Conservation (phyloP, 106 monocot genomes). For the Acorus gramineus region DNA sequence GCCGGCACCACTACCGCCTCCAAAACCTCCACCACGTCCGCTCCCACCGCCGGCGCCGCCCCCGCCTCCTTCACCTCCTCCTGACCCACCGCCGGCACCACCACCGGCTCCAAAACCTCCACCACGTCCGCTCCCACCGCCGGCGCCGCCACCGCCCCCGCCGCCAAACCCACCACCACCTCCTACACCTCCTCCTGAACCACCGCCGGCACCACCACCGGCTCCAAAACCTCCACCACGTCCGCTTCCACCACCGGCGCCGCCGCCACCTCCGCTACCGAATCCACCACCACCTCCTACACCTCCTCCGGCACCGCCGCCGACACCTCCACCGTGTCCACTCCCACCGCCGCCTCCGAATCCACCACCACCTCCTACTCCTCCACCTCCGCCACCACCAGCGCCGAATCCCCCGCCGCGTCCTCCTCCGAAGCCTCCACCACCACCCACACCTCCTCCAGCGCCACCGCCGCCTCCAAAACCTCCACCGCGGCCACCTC, state of each 20-base stretch:
- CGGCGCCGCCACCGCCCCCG: neutral
- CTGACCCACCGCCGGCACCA: neutral
- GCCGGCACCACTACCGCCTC: neutral
- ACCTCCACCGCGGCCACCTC: neutral
- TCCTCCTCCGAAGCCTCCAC: neutral
- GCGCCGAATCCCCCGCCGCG: neutral
- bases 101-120: neutral
- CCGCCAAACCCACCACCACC: neutral
- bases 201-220: conserved; percentile 7
- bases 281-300: conserved; percentile 3
- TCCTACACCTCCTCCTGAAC: neutral
- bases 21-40: conserved; percentile 3
- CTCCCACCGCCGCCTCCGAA: conserved; percentile 1
- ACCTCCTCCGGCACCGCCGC: conserved; percentile 1
- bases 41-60: conserved; percentile 1
- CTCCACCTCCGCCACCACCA: conserved; percentile 3
- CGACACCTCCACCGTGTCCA: conserved; percentile 2
- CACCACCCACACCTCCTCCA: neutral
- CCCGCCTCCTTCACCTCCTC: neutral
- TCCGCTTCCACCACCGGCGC: conserved; percentile 1
- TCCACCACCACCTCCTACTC: neutral
- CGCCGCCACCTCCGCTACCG: conserved; percentile 5
- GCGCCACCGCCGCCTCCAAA: neutral
- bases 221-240: conserved; percentile 9
- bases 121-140: neutral